Conservation (phyloP, 2,329 filamentous ascomycete species). For the Apiospora kogelbergensis region DNA sequence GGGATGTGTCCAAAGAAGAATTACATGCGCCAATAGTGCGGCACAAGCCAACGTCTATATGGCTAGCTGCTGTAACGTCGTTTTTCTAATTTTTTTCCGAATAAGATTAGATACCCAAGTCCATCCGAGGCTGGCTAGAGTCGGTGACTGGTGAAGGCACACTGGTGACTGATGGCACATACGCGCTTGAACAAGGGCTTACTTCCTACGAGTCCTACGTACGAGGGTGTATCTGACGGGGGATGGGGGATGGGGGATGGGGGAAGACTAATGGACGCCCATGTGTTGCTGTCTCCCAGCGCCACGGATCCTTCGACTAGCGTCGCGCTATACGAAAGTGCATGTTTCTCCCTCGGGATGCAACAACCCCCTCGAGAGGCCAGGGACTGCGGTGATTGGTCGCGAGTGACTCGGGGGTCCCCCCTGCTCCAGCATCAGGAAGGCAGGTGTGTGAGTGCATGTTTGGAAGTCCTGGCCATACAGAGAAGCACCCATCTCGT, state of each 20-base stretch:
- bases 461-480: neutral
- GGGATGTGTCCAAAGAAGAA: neutral
- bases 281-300: neutral
- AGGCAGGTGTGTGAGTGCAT: neutral
- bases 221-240: too few species aligned
- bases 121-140: neutral
- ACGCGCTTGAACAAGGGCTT: neutral
- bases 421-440: neutral
- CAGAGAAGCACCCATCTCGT: neutral
- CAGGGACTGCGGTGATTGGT: neutral
- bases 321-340: neutral
- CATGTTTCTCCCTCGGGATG: neutral
- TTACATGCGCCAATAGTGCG: neutral
- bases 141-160: neutral
- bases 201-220: neutral
- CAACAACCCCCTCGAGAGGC: neutral
- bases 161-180: neutral
- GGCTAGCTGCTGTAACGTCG: slow-evolving; percentile 5
- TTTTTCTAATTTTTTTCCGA: neutral
- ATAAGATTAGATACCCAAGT: neutral
- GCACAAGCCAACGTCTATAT: neutral
- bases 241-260: too few species aligned
- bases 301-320: neutral
- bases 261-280: neutral
- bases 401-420: neutral